A percentile compares a stretch with the other conserved stretches of the same genome.
These are phyloP conservation scores for Aspergillus japonicus DNA, from an alignment of 2,329 filamentous ascomycete genomes.

Conservation along the genomic window DNA sequence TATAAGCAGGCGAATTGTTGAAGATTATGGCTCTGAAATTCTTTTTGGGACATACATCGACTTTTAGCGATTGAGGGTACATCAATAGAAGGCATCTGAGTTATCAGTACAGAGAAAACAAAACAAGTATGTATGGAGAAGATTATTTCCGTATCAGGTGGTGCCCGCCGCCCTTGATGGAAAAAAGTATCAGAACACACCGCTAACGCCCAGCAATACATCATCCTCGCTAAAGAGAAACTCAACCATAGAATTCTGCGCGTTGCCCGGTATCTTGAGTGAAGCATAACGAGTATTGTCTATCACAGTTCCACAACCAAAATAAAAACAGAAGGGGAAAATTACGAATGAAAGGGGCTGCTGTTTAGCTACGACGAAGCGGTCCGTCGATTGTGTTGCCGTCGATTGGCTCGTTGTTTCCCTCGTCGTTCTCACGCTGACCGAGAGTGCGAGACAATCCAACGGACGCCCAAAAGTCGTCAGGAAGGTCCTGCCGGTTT, in stretches of 20 bases:
- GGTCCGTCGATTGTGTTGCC: conserved; percentile 22
- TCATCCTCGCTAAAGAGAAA: not conserved
- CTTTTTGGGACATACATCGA: not conserved
- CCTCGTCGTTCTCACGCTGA: conserved; percentile 27
- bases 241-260: no score
- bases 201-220: conserved; percentile 3
- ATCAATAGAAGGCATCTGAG: not conserved
- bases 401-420: conserved; percentile 22
- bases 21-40: not conserved
- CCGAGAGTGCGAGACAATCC: conserved; percentile 60
- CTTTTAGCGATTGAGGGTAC: not conserved
- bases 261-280: not conserved
- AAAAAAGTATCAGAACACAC: not conserved
- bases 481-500: conserved; percentile 71
- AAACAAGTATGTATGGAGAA: not conserved
- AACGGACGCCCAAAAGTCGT: conserved; percentile 76
- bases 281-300: not conserved
- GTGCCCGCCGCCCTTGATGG: not conserved
- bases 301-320: not conserved
- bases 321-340: conserved; percentile 19
- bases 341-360: not conserved
- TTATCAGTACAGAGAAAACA: not conserved
- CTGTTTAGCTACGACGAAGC: conserved; percentile 11
- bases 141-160: not conserved
- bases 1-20: not conserved